Evolutionary conservation across 2,329 filamentous ascomycete genomes (phyloP).

Genomic region (Botryotinia convoluta): DNA sequence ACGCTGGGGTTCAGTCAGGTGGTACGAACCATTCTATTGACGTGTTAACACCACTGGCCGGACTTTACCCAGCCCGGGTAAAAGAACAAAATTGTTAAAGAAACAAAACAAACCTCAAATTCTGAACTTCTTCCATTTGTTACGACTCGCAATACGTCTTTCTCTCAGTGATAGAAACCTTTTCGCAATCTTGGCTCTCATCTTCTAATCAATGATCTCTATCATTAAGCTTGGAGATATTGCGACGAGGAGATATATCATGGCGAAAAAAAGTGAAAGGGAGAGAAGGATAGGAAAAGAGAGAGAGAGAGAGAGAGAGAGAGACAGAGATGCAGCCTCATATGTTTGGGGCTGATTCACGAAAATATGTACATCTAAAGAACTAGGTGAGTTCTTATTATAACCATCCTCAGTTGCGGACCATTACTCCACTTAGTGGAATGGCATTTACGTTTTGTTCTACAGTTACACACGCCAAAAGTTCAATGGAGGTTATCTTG

Average conservation of each 20-base stretch:
- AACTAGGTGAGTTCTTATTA: fast-evolving
- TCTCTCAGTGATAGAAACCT: background rate
- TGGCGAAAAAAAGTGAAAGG: background rate
- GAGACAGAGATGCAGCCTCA: background rate
- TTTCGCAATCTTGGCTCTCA: background rate
- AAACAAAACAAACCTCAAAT: background rate
- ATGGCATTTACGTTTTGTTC: background rate
- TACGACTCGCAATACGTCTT: background rate
- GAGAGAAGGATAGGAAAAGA: too few species aligned
- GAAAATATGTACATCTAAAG: background rate
- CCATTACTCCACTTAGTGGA: background rate
- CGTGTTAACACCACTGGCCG: background rate
- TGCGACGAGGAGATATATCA: background rate
- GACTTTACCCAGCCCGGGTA: background rate
- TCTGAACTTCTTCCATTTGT: background rate
- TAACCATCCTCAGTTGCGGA: background rate
- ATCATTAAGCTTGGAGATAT: background rate
- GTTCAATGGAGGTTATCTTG: background rate
- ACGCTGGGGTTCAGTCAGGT: background rate
- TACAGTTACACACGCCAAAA: background rate
- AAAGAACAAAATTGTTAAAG: background rate
- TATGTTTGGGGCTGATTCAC: background rate
- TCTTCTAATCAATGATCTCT: background rate
- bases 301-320: background rate
- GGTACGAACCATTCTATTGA: background rate